Conservation (phyloP, 768 basidiomycete species). For the Asterophora parasitica region DNA sequence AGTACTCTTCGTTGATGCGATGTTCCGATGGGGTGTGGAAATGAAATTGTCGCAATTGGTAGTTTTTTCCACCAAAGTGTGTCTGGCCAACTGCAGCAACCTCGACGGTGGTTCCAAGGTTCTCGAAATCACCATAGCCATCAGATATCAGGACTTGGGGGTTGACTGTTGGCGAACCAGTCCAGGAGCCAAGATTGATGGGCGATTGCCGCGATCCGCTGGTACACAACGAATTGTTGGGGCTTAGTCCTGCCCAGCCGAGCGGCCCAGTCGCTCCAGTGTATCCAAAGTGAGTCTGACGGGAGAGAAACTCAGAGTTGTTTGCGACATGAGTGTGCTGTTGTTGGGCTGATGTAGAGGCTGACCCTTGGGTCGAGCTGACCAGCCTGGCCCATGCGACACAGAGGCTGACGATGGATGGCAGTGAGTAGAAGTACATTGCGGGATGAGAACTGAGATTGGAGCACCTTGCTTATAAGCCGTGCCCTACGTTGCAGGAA, state of each 20-base stretch:
- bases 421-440: no score
- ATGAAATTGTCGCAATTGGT: constrained; percentile 5
- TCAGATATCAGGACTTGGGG: not conserved
- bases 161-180: not conserved
- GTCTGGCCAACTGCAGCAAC: constrained; percentile 3
- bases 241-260: constrained; percentile 8
- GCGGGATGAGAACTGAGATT: no score
- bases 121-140: constrained; percentile 3
- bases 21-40: constrained; percentile 11
- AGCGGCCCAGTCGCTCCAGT: constrained; percentile 7
- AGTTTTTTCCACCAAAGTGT: not conserved
- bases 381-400: no score
- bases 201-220: constrained; percentile 4
- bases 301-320: not conserved
- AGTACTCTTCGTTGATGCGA: constrained; percentile 6
- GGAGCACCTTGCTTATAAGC: no score
- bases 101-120: constrained; percentile 6
- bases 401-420: no score
- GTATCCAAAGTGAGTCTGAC: constrained; percentile 1
- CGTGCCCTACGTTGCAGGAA: no score
- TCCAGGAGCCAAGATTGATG: constrained; percentile 2
- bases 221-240: not conserved
- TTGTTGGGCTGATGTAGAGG: not conserved
- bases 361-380: no score
- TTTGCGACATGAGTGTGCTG: not conserved